These are phyloP conservation scores for Geotrichum bryndzae DNA, from an alignment of 1,139 yeast species.

Conservation along the genomic window DNA sequence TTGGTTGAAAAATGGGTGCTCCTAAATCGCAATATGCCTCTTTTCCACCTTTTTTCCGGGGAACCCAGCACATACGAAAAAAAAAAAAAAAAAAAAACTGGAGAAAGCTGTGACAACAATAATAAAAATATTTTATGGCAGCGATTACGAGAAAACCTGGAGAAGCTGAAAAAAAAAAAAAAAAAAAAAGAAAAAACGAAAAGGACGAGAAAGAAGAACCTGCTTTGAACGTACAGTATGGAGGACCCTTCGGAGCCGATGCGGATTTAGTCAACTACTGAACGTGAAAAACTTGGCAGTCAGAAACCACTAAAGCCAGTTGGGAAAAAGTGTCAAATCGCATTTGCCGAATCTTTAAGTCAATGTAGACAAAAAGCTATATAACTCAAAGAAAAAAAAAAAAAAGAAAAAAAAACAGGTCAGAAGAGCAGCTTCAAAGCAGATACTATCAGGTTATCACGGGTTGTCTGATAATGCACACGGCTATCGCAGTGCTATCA, in stretches of 20 bases:
- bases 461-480: too few relatives aligned
- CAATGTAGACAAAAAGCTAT: too few relatives aligned
- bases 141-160: not conserved
- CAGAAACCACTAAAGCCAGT: not conserved
- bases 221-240: not conserved
- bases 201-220: not conserved
- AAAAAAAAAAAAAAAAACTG: too few relatives aligned
- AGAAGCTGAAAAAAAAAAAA: not conserved
- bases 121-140: too few relatives aligned
- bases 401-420: too few relatives aligned
- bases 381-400: too few relatives aligned
- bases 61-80: not conserved
- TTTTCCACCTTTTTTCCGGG: not conserved
- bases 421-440: too few relatives aligned
- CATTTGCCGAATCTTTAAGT: not conserved
- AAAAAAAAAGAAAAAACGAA: not conserved
- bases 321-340: not conserved
- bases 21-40: not conserved
- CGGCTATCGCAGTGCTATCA: too few relatives aligned
- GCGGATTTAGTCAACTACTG: not conserved
- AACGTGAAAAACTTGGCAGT: not conserved
- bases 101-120: too few relatives aligned
- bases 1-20: not conserved
- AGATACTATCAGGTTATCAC: too few relatives aligned
- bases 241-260: not conserved